Evolutionary conservation across 306 rosid species (phyloP), one percentile per base, ranked within the genome.

Genomic region (Quercus parvula): DNA sequence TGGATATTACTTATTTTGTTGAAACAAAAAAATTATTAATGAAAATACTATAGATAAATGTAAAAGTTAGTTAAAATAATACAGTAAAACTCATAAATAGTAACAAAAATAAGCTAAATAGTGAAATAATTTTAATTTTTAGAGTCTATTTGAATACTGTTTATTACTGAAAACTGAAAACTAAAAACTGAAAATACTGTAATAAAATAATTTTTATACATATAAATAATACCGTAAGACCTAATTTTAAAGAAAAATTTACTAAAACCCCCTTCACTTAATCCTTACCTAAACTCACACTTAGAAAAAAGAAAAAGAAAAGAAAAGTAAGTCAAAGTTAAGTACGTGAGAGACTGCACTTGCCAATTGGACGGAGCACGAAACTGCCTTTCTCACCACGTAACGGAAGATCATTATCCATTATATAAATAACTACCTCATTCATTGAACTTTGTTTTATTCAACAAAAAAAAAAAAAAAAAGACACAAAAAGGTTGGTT

Each of bases 401-500:
- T 31, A 35, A 52, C 81, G 54, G 61, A 31, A 66, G 57, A 77
- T 58, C 57, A 20, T 20, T 11, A 61, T 75, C 78, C 54, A 1
- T 8, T 41, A 41, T 11, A 41, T 24, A 56, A 61, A 58, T 68
- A 83, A 76, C 82, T 57, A 62, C 78, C 54, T 2, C 5, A 49
- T 41, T 35, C 4, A 17, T 41, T 4, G 74, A 17, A 71, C 56
- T 73, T 73, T 10, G 30, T 4, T 56, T 66, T 57, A 11, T 33
- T 41, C 44, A 17, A 46, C 17, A 33, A 63, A 51, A 76, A 80
- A 51, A 13, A 28, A 46, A 19, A 61, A 44, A 25, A 54, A 59
- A 20, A 33, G 82, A 79, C 84, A 33, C 84, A 85, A 63, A 79
- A 69, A 33, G 54, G 52, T 77, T 19, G 77, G 25, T 55, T 75